Percentiles rank a stretch among this genome's conserved stretches.
These are phyloP conservation scores for Clitopilus hobsonii DNA, from an alignment of 768 basidiomycete species.

Conservation along the genomic window DNA sequence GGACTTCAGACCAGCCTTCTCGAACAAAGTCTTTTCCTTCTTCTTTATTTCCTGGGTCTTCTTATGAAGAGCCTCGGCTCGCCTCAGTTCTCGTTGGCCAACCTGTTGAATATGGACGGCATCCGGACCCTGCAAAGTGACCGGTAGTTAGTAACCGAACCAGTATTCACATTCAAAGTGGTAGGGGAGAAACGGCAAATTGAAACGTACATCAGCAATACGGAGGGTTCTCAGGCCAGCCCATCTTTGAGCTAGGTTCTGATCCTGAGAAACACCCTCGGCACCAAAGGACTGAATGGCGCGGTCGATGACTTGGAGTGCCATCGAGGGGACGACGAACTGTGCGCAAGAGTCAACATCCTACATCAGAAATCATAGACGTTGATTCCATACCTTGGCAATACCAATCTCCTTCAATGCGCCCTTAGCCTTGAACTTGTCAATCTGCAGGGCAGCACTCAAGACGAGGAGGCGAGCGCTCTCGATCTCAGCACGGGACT, in stretches of 20 bases:
- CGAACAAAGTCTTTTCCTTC: constrained; percentile 58
- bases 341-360: constrained; percentile 22
- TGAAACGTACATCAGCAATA: constrained; percentile 68
- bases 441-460: constrained; percentile 91
- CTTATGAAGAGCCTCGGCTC: constrained; percentile 57
- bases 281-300: constrained; percentile 95
- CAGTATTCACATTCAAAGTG: not conserved
- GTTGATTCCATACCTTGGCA: constrained; percentile 63
- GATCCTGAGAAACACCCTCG: constrained; percentile 93
- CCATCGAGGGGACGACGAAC: constrained; percentile 95
- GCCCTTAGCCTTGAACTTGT: constrained; percentile 86
- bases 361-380: not conserved
- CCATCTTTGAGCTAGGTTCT: constrained; percentile 72
- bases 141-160: constrained; percentile 3
- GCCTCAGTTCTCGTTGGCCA: constrained; percentile 82
- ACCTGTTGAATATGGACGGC: constrained; percentile 94
- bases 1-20: constrained; percentile 56
- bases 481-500: constrained; percentile 92
- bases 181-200: too few relatives aligned
- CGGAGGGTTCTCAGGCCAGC: constrained; percentile 83
- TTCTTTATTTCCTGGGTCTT: constrained; percentile 49
- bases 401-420: constrained; percentile 97
- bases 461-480: constrained; percentile 81
- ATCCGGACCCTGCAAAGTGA: constrained; percentile 60
- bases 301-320: constrained; percentile 84